These are phyloP conservation scores for Phytophthora crassamura DNA, from an alignment of 352 stramenopile species.

Conservation along the genomic window DNA sequence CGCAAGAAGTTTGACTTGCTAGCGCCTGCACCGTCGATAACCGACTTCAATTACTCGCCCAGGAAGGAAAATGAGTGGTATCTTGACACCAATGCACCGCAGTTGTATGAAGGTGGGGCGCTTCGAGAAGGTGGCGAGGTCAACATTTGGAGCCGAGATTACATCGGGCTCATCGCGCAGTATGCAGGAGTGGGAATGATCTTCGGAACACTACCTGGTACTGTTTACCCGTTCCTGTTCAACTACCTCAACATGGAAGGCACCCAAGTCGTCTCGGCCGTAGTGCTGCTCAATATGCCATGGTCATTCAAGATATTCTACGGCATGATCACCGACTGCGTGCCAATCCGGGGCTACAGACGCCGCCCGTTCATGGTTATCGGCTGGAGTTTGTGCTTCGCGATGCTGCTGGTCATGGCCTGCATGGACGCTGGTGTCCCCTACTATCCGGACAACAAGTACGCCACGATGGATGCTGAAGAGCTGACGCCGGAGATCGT, in stretches of 20 bases:
- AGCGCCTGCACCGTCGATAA: constrained; percentile 5
- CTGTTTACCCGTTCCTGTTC: constrained; percentile 54
- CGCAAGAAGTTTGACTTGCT: constrained; percentile 24
- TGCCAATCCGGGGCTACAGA: constrained; percentile 56
- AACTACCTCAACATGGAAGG: constrained; percentile 59
- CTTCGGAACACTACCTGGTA: constrained; percentile 46
- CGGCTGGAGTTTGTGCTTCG: constrained; percentile 47
- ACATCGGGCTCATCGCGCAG: constrained; percentile 49
- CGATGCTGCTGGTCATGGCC: constrained; percentile 51
- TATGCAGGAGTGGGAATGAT: constrained; percentile 52
- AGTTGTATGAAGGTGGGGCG: constrained; percentile 22
- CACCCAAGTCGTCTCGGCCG: constrained; percentile 45
- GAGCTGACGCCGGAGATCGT: constrained; percentile 31
- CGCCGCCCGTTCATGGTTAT: constrained; percentile 65
- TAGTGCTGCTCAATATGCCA: constrained; percentile 44
- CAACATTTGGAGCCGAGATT: constrained; percentile 46
- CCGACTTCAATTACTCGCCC: constrained; percentile 3
- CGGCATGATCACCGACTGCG: constrained; percentile 54
- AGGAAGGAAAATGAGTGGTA: constrained; percentile 27
- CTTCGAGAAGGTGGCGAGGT: constrained; percentile 26
- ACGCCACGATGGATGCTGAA: constrained; percentile 27
- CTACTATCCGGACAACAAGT: constrained; percentile 52
- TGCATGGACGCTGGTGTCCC: constrained; percentile 37
- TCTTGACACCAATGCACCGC: constrained; percentile 21
- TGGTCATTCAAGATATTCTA: constrained; percentile 69